A percentile compares a stretch with the other conserved stretches of the same genome.
Evolutionary conservation across 2,329 filamentous ascomycete species (phyloP).

Genomic region (Ploettnerulaceae sp.): DNA sequence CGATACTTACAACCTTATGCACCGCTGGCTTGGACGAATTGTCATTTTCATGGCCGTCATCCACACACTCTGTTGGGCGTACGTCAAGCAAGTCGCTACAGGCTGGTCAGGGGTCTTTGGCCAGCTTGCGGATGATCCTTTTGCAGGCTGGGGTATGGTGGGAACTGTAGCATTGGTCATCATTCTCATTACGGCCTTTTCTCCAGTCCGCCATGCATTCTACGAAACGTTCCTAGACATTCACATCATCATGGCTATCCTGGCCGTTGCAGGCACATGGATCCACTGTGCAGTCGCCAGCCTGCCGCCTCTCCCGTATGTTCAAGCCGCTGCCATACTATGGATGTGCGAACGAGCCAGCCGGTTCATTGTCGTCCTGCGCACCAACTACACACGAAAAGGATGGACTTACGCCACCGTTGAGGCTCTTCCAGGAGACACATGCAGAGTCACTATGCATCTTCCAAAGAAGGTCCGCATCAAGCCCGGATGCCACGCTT

Average conservation of each 20-base stretch:
- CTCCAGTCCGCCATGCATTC: slow-evolving; percentile 84
- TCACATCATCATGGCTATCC: slow-evolving; percentile 71
- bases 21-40: slow-evolving; percentile 77
- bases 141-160: slow-evolving; percentile 60
- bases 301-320: slow-evolving; percentile 64
- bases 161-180: slow-evolving; percentile 57
- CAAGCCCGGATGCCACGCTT: slow-evolving; percentile 68
- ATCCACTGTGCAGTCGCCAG: slow-evolving; percentile 68
- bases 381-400: slow-evolving; percentile 51
- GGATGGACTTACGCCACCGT: slow-evolving; percentile 61
- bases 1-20: slow-evolving; percentile 90
- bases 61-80: slow-evolving; percentile 68
- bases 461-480: slow-evolving; percentile 63
- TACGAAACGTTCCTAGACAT: slow-evolving; percentile 93
- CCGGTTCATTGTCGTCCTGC: slow-evolving; percentile 59
- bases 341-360: slow-evolving; percentile 69
- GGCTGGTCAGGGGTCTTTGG: slow-evolving; percentile 55
- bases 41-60: slow-evolving; percentile 64
- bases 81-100: slow-evolving; percentile 62
- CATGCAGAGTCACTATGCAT: slow-evolving; percentile 64
- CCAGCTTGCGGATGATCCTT: slow-evolving; percentile 53
- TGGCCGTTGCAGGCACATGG: slow-evolving; percentile 68
- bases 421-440: slow-evolving; percentile 65
- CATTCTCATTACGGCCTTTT: slow-evolving; percentile 66
- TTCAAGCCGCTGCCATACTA: slow-evolving; percentile 67